Evolutionary conservation across 352 stramenopile species (phyloP).

Genomic region (Plasmopara viticola): DNA sequence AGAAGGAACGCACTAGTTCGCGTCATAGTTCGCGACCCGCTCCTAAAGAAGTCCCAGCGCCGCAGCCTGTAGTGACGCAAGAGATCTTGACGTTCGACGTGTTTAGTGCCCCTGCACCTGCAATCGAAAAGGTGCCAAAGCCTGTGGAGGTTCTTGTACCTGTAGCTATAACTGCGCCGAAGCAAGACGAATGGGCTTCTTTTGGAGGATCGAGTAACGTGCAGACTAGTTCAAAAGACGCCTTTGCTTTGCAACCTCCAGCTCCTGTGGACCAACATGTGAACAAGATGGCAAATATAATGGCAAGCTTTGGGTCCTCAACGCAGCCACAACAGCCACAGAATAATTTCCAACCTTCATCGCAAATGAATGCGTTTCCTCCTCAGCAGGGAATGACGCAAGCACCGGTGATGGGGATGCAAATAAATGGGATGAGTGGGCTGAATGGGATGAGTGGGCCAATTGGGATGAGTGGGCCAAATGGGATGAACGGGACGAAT

Average conservation of each 20-base stretch:
- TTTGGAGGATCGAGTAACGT: slow-evolving; percentile 51
- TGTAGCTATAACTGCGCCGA: slow-evolving; percentile 4
- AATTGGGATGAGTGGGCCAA: slow-evolving; percentile 1
- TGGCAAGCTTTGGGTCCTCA: slow-evolving; percentile 66
- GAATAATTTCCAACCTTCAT: slow-evolving; percentile 34
- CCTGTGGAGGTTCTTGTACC: slow-evolving; percentile 18
- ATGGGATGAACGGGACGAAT: neutral
- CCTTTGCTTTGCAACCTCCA: slow-evolving; percentile 32
- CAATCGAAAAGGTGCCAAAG: slow-evolving; percentile 9
- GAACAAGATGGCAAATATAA: slow-evolving; percentile 84
- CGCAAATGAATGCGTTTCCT: slow-evolving; percentile 35
- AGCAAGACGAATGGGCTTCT: slow-evolving; percentile 70
- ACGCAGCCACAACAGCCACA: slow-evolving; percentile 24
- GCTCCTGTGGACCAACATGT: slow-evolving; percentile 44
- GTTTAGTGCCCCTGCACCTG: slow-evolving; percentile 36
- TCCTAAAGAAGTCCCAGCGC: slow-evolving; percentile 33
- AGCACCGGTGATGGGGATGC: slow-evolving; percentile 41
- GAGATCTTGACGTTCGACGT: slow-evolving; percentile 76
- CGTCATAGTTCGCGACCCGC: slow-evolving; percentile 29
- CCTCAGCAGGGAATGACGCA: slow-evolving; percentile 42
- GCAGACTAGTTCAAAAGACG: slow-evolving; percentile 33
- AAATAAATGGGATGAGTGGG: slow-evolving; percentile 34
- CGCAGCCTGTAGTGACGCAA: slow-evolving; percentile 22
- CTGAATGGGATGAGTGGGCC: slow-evolving; percentile 25
- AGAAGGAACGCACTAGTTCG: slow-evolving; percentile 13